Evolutionary conservation across 1,284 basidiomycete species (phyloP).

Genomic region (Kwoniella shivajii): DNA sequence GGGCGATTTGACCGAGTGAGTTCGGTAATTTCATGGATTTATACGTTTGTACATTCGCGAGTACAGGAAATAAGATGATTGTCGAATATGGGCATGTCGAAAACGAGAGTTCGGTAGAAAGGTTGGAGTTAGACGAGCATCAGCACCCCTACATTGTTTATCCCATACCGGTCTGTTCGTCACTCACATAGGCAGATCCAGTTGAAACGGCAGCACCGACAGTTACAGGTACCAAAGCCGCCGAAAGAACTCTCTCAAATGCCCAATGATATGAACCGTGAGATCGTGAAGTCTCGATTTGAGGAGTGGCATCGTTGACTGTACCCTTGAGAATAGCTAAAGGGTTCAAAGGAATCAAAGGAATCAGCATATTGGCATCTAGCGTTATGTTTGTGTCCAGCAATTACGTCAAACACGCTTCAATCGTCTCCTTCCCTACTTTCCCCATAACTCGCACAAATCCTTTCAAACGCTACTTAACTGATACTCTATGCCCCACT

Average conservation of each 20-base stretch:
- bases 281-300: constrained; percentile 75
- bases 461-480: too few relatives aligned
- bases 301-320: constrained; percentile 91
- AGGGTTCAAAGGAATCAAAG: not conserved
- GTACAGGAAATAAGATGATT: not conserved
- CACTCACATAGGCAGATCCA: constrained; percentile 62
- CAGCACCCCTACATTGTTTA: too few relatives aligned
- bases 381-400: too few relatives aligned
- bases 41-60: not conserved
- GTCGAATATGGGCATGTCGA: not conserved
- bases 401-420: too few relatives aligned
- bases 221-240: constrained; percentile 83
- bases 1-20: not conserved
- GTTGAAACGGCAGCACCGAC: constrained; percentile 75
- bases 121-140: too few relatives aligned
- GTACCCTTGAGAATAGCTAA: constrained; percentile 88
- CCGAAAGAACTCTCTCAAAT: constrained; percentile 89
- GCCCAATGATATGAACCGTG: constrained; percentile 98
- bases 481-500: too few relatives aligned
- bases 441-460: not conserved
- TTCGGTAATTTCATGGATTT: too few relatives aligned
- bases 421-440: too few relatives aligned
- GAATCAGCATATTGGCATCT: not conserved
- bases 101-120: too few relatives aligned
- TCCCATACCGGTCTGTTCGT: too few relatives aligned